These are phyloP conservation scores for Sporothrix variecibatus DNA, from an alignment of 2,329 filamentous ascomycete genomes.

Conservation along the genomic window DNA sequence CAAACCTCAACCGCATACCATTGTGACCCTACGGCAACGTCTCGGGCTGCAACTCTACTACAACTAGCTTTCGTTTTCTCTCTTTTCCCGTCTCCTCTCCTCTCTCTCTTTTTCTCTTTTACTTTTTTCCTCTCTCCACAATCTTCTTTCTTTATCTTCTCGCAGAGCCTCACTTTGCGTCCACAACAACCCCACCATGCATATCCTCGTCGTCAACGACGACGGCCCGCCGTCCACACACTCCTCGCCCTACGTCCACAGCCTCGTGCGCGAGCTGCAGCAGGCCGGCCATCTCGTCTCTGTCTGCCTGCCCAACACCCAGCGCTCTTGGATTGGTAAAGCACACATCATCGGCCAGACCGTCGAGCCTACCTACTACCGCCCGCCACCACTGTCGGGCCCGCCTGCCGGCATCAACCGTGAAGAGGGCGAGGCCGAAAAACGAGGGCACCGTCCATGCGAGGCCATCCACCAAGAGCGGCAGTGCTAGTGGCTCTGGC, in stretches of 20 bases:
- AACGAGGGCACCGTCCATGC: constrained; percentile 67
- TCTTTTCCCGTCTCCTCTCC: background rate
- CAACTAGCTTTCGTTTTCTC: background rate
- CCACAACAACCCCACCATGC: constrained; percentile 47
- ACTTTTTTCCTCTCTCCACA: background rate
- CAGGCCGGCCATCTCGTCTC: constrained; percentile 81
- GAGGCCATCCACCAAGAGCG: constrained; percentile 44
- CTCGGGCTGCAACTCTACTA: background rate
- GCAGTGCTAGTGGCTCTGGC: background rate
- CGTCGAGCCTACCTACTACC: constrained; percentile 82
- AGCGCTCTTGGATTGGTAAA: constrained; percentile 98
- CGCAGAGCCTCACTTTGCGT: background rate
- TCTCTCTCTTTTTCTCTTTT: background rate
- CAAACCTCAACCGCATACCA: background rate
- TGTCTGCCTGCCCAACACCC: constrained; percentile 85
- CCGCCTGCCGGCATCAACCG: constrained; percentile 42
- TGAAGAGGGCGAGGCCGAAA: constrained; percentile 41
- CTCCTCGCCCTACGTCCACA: constrained; percentile 79
- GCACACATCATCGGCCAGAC: constrained; percentile 92
- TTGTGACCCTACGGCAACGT: background rate
- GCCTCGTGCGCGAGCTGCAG: constrained; percentile 69
- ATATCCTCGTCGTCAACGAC: constrained; percentile 72
- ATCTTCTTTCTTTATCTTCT: background rate
- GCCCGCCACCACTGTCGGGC: constrained; percentile 48
- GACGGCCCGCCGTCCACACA: constrained; percentile 77